phyloP scores from a whole-genome alignment of 768 basidiomycete genomes.

The Wakefieldia striispora region DNA sequence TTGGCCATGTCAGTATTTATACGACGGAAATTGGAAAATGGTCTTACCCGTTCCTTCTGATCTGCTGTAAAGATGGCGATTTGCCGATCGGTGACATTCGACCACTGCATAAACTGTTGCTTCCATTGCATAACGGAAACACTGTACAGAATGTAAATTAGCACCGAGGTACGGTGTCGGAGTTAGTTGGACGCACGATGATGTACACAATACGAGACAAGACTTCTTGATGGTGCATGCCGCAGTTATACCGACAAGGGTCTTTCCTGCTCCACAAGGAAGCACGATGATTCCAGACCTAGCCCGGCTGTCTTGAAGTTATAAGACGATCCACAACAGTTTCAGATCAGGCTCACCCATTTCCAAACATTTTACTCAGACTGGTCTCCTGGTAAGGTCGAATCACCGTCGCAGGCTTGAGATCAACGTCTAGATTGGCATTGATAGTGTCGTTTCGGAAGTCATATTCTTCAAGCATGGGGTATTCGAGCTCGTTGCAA shows the following conservation, averaged over 20 bases:
- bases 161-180: neutral
- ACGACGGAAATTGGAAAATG: neutral
- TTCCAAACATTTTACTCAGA: conserved; percentile 99
- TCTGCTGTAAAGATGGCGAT: conserved; percentile 98
- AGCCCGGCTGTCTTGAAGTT: conserved; percentile 65
- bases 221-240: conserved; percentile 99
- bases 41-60: conserved; percentile 88
- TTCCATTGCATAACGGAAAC: conserved; percentile 99
- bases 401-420: conserved; percentile 97
- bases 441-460: conserved; percentile 97
- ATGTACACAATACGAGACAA: conserved; percentile 94
- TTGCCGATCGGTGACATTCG: conserved; percentile 93
- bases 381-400: conserved; percentile 98
- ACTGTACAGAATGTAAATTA: conserved; percentile 35
- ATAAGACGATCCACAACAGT: neutral
- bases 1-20: conserved; percentile 6
- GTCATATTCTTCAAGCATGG: conserved; percentile 99
- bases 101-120: conserved; percentile 98
- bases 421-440: conserved; percentile 95
- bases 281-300: conserved; percentile 97
- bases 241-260: conserved; percentile 98
- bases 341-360: conserved; percentile 59
- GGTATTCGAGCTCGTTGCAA: conserved; percentile 95
- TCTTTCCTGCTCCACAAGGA: conserved; percentile 98
- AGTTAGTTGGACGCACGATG: conserved; percentile 64